Evolutionary conservation across 2,329 filamentous ascomycete genomes (phyloP), one percentile per base, ranked within the genome.

Genomic region (Stagonosporopsis vannaccii): DNA sequence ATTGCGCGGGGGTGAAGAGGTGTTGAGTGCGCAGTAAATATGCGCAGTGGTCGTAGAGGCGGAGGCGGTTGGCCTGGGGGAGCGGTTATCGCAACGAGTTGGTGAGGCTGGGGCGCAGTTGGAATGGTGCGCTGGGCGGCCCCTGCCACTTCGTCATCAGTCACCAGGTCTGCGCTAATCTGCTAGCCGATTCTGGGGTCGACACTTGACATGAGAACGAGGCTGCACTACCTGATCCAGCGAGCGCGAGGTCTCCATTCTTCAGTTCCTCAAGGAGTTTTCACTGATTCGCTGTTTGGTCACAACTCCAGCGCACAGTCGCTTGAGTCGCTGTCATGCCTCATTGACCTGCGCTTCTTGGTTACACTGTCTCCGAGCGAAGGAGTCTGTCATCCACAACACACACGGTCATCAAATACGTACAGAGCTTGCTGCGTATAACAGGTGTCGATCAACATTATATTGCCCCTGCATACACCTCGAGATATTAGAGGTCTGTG

Each of bases 131-230:
- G 37, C 47, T 22, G 1, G 17, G 43, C 11, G 53, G 53, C 17
- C 42, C 53, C 23, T 47, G 53, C 47, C 23, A 51, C 33, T 17
- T 11, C 53, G 53, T 56, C 53, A 56, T 56, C 47, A 50, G 53
- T 56, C 53, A 56, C 44, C 52, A 23, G 51, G 35, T n/a, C 44
- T 42, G 36, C 46, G 46, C 52, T 51, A 51, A 26, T 15, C 26
- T 22, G 41, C 53, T 56, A 51, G 53, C 53, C 37, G 47, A 56
- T 47, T 48, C 53, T 43, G 53, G 53, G 53, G 53, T 56, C 41
- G 53, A 35, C 52, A 42, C 8, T 28, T 46, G 46, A 51, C 33
- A 32, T 32, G 13, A 32, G n/a, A 32, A 32, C 13, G 30, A 32
- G 30, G 30, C 30, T 32, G 30, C 13, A 15, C 12, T n/a, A n/a